Percentiles rank a stretch among this genome's conserved stretches.
Evolutionary conservation across 768 basidiomycete genomes (phyloP).

Genomic region (Leccinellum luteum): DNA sequence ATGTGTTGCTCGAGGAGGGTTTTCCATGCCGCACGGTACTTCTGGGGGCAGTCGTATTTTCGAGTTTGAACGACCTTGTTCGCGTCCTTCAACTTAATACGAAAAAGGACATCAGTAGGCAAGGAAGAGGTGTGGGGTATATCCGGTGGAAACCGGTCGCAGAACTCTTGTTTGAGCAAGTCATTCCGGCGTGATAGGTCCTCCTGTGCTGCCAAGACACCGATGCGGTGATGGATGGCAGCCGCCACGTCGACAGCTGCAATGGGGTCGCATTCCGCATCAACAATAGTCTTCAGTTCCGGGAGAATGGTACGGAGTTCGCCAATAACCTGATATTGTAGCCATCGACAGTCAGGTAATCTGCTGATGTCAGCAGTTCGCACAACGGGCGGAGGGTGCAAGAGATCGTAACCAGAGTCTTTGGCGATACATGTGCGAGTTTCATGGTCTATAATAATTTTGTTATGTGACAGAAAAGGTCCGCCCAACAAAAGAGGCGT

Average conservation of each 20-base stretch:
- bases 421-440: not conserved
- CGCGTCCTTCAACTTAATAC: slow-evolving; percentile 29
- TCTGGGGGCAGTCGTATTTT: not conserved
- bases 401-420: slow-evolving; percentile 5
- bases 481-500: slow-evolving; percentile 32
- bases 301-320: not conserved
- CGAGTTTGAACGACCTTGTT: not conserved
- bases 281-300: not conserved
- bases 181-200: not conserved
- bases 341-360: not conserved
- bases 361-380: too few relatives aligned
- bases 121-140: slow-evolving; percentile 25
- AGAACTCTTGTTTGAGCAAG: slow-evolving; percentile 2
- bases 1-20: too few relatives aligned
- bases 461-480: slow-evolving; percentile 34
- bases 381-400: not conserved
- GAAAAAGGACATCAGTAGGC: slow-evolving; percentile 20
- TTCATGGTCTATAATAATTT: slow-evolving; percentile 32
- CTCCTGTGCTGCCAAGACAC: rapidly evolving
- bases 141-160: slow-evolving; percentile 23
- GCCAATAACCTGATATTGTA: not conserved
- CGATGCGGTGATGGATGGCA: not conserved
- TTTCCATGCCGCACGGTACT: too few relatives aligned
- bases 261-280: not conserved
- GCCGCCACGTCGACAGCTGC: not conserved